Percentiles rank a stretch among this genome's conserved stretches.
phyloP scores from a whole-genome alignment of 148 eudicot genomes.

The Tetragonia tetragonoides region DNA sequence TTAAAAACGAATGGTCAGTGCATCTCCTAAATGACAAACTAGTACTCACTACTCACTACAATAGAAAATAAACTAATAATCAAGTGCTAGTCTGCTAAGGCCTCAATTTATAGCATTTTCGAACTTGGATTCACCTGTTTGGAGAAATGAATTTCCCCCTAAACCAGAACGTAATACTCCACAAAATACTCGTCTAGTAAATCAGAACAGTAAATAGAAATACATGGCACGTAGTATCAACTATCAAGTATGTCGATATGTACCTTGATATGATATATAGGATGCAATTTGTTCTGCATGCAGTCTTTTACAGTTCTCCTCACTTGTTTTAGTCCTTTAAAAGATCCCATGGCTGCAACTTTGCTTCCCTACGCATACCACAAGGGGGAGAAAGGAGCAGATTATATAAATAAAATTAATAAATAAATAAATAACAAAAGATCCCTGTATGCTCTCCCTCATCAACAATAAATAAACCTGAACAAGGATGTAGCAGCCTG shows the following conservation, averaged over 20 bases:
- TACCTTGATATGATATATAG: conserved; percentile 77
- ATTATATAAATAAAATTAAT: background rate
- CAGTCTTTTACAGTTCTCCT: conserved; percentile 86
- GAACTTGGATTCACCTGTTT: too few species aligned
- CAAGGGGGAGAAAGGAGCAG: background rate
- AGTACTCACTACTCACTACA: background rate
- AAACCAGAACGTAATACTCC: too few species aligned
- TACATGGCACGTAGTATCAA: background rate
- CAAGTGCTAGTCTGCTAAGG: too few species aligned
- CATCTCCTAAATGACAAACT: background rate
- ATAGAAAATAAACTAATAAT: background rate
- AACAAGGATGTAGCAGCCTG: conserved; percentile 94
- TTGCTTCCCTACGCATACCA: conserved; percentile 68
- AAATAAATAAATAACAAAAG: background rate
- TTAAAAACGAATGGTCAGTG: conserved; percentile 1
- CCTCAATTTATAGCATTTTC: too few species aligned
- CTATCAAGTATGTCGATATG: conserved; percentile 50
- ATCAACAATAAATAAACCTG: conserved; percentile 49
- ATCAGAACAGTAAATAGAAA: too few species aligned
- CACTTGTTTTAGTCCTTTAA: conserved; percentile 87
- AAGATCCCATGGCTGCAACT: conserved; percentile 95
- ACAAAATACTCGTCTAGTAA: too few species aligned
- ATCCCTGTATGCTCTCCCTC: background rate
- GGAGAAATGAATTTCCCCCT: too few species aligned
- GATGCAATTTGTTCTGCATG: conserved; percentile 86